Conservation (phyloP, 805 yeast genomes). For the Yamadazyma takamatsuzukensis region DNA sequence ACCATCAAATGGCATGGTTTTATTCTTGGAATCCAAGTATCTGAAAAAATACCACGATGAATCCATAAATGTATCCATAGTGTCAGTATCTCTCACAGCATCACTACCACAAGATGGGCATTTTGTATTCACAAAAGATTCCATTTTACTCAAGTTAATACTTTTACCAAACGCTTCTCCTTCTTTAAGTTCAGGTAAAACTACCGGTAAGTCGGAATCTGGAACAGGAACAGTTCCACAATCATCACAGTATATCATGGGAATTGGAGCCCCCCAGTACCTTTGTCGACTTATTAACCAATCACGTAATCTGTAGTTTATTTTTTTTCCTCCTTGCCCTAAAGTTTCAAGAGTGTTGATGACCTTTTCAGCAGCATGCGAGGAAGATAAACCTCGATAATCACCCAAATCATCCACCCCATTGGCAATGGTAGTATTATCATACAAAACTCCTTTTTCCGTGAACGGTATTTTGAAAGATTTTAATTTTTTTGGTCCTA, state of each 20-base stretch:
- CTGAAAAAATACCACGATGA: constrained; percentile 96
- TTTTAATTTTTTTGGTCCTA: constrained; percentile 34
- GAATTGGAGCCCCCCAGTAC: constrained; percentile 99
- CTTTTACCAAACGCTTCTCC: constrained; percentile 64
- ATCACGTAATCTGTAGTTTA: constrained; percentile 71
- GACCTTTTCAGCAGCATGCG: constrained; percentile 51
- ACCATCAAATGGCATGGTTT: constrained; percentile 45
- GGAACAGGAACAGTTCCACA: constrained; percentile 97
- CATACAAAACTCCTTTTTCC: constrained; percentile 36
- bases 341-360: constrained; percentile 34
- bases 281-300: constrained; percentile 95
- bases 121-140: constrained; percentile 63
- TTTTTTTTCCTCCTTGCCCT: constrained; percentile 44
- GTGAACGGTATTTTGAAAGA: constrained; percentile 44
- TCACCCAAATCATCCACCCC: constrained; percentile 28
- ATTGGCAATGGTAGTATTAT: constrained; percentile 18
- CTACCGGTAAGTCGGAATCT: constrained; percentile 77
- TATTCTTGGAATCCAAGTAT: constrained; percentile 71
- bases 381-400: constrained; percentile 46
- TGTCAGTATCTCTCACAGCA: constrained; percentile 82
- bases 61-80: constrained; percentile 98
- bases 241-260: constrained; percentile 77
- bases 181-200: constrained; percentile 62
- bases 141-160: constrained; percentile 51
- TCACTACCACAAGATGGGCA: constrained; percentile 79